These are phyloP conservation scores for Aspergillus novofumigatus DNA, from an alignment of 2,329 filamentous ascomycete species.

Conservation along the genomic window DNA sequence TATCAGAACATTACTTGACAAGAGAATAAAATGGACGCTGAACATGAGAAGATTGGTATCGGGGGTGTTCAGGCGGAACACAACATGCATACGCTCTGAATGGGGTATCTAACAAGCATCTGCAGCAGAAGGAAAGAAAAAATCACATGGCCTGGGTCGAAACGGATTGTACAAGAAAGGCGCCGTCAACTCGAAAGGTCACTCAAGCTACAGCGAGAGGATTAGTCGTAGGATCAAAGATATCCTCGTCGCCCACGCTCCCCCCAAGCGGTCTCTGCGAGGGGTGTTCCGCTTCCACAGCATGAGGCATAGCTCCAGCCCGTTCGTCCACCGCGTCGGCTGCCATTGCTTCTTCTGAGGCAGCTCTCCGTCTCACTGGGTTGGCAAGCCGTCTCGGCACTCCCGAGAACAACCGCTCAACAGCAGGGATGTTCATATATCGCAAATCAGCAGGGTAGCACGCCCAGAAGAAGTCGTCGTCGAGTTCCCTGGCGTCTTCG, in stretches of 20 bases:
- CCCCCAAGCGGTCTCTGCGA: not conserved
- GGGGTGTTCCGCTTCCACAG: not conserved
- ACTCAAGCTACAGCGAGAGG: not conserved
- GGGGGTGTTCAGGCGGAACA: too few species aligned
- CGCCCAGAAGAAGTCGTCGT: conserved; percentile 25
- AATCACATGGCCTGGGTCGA: not conserved
- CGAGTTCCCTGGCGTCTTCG: conserved; percentile 17
- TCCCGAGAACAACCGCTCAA: conserved; percentile 16
- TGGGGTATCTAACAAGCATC: not conserved
- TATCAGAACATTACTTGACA: not conserved
- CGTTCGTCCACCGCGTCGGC: not conserved
- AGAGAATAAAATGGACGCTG: not conserved
- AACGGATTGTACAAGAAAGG: not conserved
- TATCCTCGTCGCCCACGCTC: not conserved
- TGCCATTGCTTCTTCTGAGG: not conserved
- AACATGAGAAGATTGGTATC: not conserved
- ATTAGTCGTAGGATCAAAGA: not conserved
- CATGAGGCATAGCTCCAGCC: not conserved
- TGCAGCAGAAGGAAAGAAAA: not conserved
- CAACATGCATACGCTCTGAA: not conserved
- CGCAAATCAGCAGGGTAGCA: conserved; percentile 3
- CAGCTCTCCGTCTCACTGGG: not conserved
- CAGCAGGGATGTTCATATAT: conserved; percentile 7
- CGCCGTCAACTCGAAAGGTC: not conserved
- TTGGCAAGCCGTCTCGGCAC: not conserved